A percentile compares a stretch with the other conserved stretches of the same genome.
phyloP scores from a whole-genome alignment of 2,329 filamentous ascomycete species.

The Gaeumannomyces tritici region DNA sequence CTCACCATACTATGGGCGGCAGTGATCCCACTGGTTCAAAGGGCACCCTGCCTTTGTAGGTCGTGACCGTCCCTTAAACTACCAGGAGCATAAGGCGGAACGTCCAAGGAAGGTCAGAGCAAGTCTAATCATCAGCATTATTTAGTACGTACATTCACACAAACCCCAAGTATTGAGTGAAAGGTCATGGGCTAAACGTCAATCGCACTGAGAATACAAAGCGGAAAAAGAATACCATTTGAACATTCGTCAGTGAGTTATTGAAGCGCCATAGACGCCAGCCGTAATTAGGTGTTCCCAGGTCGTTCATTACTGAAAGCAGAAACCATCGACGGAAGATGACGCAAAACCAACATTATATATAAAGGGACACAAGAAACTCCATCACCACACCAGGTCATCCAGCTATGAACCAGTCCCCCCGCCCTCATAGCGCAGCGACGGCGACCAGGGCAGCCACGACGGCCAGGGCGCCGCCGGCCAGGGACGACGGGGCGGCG shows the following conservation, averaged over 20 bases:
- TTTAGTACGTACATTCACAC: no score
- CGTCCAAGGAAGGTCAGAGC: no score
- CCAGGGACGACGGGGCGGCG: conserved; percentile 13
- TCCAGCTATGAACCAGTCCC: neutral
- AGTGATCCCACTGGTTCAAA: no score
- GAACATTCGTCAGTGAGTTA: neutral
- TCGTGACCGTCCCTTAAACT: no score
- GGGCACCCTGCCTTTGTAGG: no score
- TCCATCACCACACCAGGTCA: neutral
- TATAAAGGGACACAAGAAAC: neutral
- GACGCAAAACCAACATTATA: neutral
- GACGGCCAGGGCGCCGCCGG: conserved; percentile 26
- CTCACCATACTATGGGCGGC: no score
- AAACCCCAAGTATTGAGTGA: no score
- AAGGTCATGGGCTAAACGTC: no score
- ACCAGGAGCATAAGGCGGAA: no score
- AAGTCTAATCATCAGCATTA: no score
- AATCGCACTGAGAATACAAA: neutral
- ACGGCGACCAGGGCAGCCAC: conserved; percentile 23
- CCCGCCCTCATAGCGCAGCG: conserved; percentile 16
- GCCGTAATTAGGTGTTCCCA: neutral
- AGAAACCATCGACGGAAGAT: neutral
- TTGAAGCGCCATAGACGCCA: neutral
- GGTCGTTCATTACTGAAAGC: neutral
- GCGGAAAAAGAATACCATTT: neutral